Percentiles rank a stretch among this genome's conserved stretches.
These are phyloP conservation scores for Dicorynia guianensis DNA, from an alignment of 306 rosid species.

Conservation along the genomic window DNA sequence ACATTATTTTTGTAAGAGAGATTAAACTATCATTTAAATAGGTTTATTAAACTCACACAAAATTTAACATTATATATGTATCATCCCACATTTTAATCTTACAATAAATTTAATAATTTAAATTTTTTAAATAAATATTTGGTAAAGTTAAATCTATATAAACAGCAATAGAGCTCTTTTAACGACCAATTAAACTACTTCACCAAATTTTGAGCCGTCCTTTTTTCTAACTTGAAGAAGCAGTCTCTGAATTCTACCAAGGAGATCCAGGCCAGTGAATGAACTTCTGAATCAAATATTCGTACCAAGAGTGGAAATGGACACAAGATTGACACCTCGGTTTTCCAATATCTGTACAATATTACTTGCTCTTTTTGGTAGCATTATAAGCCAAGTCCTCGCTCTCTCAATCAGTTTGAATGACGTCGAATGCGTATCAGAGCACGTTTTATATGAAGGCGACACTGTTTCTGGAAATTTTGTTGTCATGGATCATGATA, in stretches of 20 bases:
- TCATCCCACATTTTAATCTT: too few relatives aligned
- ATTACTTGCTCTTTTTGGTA: conserved; percentile 22
- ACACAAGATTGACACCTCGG: neutral
- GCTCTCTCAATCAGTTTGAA: conserved; percentile 49
- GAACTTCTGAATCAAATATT: neutral
- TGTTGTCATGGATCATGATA: conserved; percentile 56
- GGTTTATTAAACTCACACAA: too few relatives aligned
- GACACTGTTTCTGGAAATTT: conserved; percentile 55
- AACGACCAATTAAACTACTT: conserved; percentile 36
- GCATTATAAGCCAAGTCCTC: conserved; percentile 12
- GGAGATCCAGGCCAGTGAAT: conserved; percentile 19
- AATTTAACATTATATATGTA: too few relatives aligned
- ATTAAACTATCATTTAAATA: too few relatives aligned
- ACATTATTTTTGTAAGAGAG: too few relatives aligned
- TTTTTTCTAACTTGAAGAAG: conserved; percentile 26
- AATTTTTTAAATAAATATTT: too few relatives aligned
- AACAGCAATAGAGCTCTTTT: too few relatives aligned
- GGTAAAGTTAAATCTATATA: too few relatives aligned
- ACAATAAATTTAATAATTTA: too few relatives aligned
- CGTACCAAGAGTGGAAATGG: conserved; percentile 35
- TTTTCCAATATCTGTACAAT: conserved; percentile 32
- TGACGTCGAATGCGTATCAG: conserved; percentile 53
- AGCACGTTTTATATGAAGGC: conserved; percentile 37
- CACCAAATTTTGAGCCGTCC: conserved; percentile 39
- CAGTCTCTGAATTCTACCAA: conserved; percentile 18